These are phyloP conservation scores for Salicornia ramosissima DNA, from an alignment of 148 eudicot species.

Conservation along the genomic window DNA sequence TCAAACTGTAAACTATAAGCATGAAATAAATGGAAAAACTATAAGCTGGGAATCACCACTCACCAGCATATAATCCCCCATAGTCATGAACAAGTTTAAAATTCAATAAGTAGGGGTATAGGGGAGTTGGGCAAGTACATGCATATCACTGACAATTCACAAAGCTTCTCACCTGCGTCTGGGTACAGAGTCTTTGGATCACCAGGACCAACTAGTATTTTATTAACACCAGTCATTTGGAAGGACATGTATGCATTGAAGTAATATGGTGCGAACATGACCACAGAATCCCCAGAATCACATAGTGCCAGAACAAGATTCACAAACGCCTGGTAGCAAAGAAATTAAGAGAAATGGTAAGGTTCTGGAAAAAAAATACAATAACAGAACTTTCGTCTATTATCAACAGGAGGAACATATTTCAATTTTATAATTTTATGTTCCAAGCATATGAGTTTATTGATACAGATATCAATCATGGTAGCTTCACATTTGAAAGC, in stretches of 20 bases:
- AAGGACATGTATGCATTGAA: slow-evolving; percentile 99
- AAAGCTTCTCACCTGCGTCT: slow-evolving; percentile 70
- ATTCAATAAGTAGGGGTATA: too few species aligned
- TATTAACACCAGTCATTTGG: slow-evolving; percentile 95
- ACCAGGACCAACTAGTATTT: slow-evolving; percentile 93
- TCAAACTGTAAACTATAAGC: too few species aligned
- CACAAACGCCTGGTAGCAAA: slow-evolving; percentile 72
- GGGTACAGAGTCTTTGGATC: slow-evolving; percentile 76
- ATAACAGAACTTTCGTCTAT: not conserved
- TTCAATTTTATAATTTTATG: not conserved
- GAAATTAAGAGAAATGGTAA: not conserved
- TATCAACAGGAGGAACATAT: not conserved
- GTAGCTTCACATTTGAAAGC: not conserved
- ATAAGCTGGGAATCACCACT: too few species aligned
- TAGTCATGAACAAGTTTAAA: too few species aligned
- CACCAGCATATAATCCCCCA: too few species aligned
- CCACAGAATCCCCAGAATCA: slow-evolving; percentile 97
- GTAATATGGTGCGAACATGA: slow-evolving; percentile 98
- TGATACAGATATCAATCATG: not conserved
- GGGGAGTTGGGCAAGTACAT: not conserved
- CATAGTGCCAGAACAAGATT: slow-evolving; percentile 91
- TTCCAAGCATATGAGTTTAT: not conserved
- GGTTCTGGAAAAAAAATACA: not conserved
- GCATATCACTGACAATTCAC: not conserved
- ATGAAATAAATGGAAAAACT: too few species aligned